A percentile compares a stretch with the other conserved stretches of the same genome.
These are phyloP conservation scores for Penicillium crystallinum DNA, from an alignment of 495 filamentous ascomycete genomes.

Conservation along the genomic window DNA sequence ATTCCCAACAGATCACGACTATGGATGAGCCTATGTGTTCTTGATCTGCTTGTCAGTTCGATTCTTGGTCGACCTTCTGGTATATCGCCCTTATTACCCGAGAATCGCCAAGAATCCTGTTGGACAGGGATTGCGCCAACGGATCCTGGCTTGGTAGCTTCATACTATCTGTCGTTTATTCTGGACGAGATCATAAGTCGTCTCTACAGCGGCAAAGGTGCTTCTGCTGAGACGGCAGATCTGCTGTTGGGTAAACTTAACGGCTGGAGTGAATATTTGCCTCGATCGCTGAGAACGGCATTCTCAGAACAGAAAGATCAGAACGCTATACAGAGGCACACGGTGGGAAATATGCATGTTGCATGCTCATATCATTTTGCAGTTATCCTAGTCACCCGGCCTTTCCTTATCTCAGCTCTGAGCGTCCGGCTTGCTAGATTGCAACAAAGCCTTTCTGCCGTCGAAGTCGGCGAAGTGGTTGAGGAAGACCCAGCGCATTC, in stretches of 20 bases:
- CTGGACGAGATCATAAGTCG: slow-evolving; percentile 32
- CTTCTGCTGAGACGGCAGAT: slow-evolving; percentile 32
- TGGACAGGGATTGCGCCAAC: not conserved
- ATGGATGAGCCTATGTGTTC: slow-evolving; percentile 43
- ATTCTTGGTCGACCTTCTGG: slow-evolving; percentile 38
- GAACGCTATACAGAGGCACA: slow-evolving; percentile 22
- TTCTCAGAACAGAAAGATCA: slow-evolving; percentile 14
- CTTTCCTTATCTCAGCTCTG: slow-evolving; percentile 35
- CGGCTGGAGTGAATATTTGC: slow-evolving; percentile 32
- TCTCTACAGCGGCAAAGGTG: slow-evolving; percentile 29
- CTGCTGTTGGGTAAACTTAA: slow-evolving; percentile 29
- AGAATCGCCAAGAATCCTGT: slow-evolving; percentile 7
- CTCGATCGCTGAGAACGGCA: slow-evolving; percentile 21
- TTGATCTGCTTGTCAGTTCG: slow-evolving; percentile 41
- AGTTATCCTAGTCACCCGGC: slow-evolving; percentile 38
- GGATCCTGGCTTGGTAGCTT: slow-evolving; percentile 26
- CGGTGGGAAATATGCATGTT: slow-evolving; percentile 36
- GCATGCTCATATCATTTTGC: slow-evolving; percentile 43
- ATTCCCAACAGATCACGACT: slow-evolving; percentile 22
- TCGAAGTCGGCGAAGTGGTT: not conserved
- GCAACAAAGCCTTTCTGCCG: slow-evolving; percentile 21
- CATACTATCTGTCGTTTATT: slow-evolving; percentile 30
- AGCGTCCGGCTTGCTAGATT: slow-evolving; percentile 33
- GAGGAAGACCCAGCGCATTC: slow-evolving; percentile 33
- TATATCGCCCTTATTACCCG: slow-evolving; percentile 26